Evolutionary conservation across 495 filamentous ascomycete genomes (phyloP).

Genomic region (Achaetomiella virescens): DNA sequence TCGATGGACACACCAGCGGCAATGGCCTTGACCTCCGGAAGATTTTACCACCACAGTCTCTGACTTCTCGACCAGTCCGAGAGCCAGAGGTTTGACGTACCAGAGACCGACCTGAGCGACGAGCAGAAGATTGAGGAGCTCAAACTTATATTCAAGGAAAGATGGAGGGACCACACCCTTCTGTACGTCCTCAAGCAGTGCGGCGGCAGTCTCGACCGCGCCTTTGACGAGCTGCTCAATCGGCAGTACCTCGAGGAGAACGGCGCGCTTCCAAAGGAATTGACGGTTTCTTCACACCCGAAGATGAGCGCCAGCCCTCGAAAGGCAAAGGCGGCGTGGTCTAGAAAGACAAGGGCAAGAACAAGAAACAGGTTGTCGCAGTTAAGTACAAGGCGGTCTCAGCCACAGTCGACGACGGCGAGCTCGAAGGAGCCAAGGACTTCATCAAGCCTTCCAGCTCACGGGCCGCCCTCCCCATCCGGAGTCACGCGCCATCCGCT

Average conservation of each 20-base stretch:
- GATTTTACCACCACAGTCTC: slow-evolving; percentile 28
- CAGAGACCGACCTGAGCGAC: slow-evolving; percentile 37
- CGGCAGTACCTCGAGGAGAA: slow-evolving; percentile 62
- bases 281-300: slow-evolving; percentile 63
- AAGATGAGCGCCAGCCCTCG: slow-evolving; percentile 30
- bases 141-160: slow-evolving; percentile 59
- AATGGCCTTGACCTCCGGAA: slow-evolving; percentile 5
- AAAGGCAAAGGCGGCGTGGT: slow-evolving; percentile 38
- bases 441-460: not conserved
- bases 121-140: slow-evolving; percentile 54
- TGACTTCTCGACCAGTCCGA: slow-evolving; percentile 24
- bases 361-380: slow-evolving; percentile 12
- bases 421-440: slow-evolving; percentile 25
- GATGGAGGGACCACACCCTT: slow-evolving; percentile 55
- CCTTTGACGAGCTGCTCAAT: slow-evolving; percentile 79
- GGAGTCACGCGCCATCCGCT: not conserved
- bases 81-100: slow-evolving; percentile 33
- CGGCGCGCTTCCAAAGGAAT: slow-evolving; percentile 60
- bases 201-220: slow-evolving; percentile 53
- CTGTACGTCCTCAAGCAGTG: slow-evolving; percentile 58
- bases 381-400: slow-evolving; percentile 23
- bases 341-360: slow-evolving; percentile 7
- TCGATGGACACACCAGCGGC: slow-evolving; percentile 18
- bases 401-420: slow-evolving; percentile 12
- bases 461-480: not conserved